Evolutionary conservation across 495 filamentous ascomycete genomes (phyloP).

Genomic region (Antarctomyces pellizariae): DNA sequence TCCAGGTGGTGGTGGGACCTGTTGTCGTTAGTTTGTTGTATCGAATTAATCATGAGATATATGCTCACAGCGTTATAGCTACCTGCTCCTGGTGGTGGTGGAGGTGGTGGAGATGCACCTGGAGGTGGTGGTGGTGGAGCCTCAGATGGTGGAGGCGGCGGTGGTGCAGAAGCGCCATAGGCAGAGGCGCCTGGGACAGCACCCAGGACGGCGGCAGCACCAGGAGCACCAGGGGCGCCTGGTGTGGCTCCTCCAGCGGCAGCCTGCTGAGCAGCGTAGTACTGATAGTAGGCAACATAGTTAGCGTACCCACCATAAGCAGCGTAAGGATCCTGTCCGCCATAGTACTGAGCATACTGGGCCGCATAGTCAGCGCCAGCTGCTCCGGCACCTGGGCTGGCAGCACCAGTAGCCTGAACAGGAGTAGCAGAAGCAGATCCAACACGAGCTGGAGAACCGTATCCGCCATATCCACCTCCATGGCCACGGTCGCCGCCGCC

Average conservation of each 20-base stretch:
- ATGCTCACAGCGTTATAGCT: slow-evolving; percentile 45
- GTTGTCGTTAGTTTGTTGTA: slow-evolving; percentile 8
- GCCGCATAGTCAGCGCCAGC: slow-evolving; percentile 36
- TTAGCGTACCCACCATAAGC: slow-evolving; percentile 70
- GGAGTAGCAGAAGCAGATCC: slow-evolving; percentile 15
- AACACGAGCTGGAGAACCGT: slow-evolving; percentile 18
- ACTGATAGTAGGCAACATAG: slow-evolving; percentile 55
- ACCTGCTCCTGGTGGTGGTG: slow-evolving; percentile 27
- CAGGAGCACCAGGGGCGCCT: slow-evolving; percentile 13
- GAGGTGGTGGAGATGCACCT: slow-evolving; percentile 39
- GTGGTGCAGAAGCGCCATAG: slow-evolving; percentile 34
- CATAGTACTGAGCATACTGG: slow-evolving; percentile 71
- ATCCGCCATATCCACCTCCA: slow-evolving; percentile 15
- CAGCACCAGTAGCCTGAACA: slow-evolving; percentile 15
- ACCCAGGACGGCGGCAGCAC: too few species aligned
- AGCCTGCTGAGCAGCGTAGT: slow-evolving; percentile 24
- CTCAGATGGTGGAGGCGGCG: slow-evolving; percentile 28
- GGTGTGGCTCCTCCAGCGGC: slow-evolving; percentile 2
- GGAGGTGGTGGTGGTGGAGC: slow-evolving; percentile 43
- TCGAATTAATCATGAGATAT: not conserved
- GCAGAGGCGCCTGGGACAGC: slow-evolving; percentile 20
- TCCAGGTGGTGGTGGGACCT: slow-evolving; percentile 33
- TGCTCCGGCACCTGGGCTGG: slow-evolving; percentile 18
- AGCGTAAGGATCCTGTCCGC: slow-evolving; percentile 61
- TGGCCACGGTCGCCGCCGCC: slow-evolving; percentile 7